Conservation (phyloP, 768 basidiomycete species). For the Daedaleopsis nitida region DNA sequence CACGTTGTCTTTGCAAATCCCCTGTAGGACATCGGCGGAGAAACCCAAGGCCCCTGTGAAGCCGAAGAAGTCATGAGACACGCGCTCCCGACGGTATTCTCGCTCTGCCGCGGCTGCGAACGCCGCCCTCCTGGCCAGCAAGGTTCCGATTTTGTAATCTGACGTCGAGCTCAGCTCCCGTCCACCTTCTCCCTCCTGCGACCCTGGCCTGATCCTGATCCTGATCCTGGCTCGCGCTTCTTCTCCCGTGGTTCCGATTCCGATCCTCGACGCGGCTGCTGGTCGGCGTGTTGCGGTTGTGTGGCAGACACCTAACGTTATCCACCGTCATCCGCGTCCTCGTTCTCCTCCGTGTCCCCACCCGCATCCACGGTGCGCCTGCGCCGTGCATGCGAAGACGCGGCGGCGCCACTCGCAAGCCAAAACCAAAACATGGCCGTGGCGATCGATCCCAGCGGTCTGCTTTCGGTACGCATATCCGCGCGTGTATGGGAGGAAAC, state of each 20-base stretch:
- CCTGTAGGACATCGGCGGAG: constrained; percentile 17
- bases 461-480: background rate
- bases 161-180: too few relatives aligned
- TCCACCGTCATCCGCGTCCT: background rate
- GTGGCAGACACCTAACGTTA: background rate
- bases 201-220: background rate
- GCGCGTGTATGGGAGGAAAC: background rate
- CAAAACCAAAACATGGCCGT: too few relatives aligned
- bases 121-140: too few relatives aligned
- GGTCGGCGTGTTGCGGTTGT: too few relatives aligned
- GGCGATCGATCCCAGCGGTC: background rate
- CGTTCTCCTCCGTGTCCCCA: background rate
- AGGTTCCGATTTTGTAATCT: too few relatives aligned
- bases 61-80: constrained; percentile 20
- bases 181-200: background rate
- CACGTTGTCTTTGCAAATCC: background rate
- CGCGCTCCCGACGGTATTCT: background rate
- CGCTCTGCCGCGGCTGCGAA: background rate
- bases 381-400: background rate
- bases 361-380: background rate
- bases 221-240: background rate
- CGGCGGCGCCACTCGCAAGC: background rate
- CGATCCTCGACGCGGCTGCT: background rate
- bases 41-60: constrained; percentile 8
- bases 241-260: background rate